Conservation (phyloP, 345 rosid genomes). For the Moringa oleifera region DNA sequence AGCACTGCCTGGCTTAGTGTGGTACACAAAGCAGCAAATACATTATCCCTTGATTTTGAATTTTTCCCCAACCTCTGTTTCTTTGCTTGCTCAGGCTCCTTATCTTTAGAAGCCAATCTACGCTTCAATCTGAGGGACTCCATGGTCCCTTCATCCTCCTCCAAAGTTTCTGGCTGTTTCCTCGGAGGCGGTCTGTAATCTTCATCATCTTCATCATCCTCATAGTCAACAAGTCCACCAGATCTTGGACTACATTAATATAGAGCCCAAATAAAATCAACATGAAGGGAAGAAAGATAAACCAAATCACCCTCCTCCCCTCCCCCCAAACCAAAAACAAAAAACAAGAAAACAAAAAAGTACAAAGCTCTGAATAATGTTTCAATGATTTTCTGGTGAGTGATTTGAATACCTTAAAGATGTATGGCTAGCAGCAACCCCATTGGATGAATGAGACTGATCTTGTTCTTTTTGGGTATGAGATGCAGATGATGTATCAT, state of each 20-base stretch:
- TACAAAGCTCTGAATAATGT: not conserved
- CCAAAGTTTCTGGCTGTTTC: constrained; percentile 52
- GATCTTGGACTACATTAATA: constrained; percentile 65
- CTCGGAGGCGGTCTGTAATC: constrained; percentile 86
- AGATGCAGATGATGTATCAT: constrained; percentile 80
- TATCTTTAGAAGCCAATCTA: constrained; percentile 50
- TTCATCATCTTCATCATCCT: constrained; percentile 96
- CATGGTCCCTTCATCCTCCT: constrained; percentile 68
- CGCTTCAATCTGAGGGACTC: constrained; percentile 66
- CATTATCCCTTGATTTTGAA: constrained; percentile 53
- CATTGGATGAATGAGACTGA: constrained; percentile 63
- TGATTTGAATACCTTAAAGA: constrained; percentile 49
- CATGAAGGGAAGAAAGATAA: not conserved
- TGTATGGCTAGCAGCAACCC: constrained; percentile 48
- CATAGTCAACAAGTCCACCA: constrained; percentile 93
- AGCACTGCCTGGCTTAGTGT: constrained; percentile 82
- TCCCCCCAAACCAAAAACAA: not conserved
- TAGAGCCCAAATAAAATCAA: constrained; percentile 7
- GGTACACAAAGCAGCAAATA: constrained; percentile 76
- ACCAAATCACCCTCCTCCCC: too few species aligned
- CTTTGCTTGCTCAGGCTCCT: constrained; percentile 55
- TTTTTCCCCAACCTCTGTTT: constrained; percentile 58
- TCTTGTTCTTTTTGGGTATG: constrained; percentile 42
- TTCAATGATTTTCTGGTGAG: constrained; percentile 1
- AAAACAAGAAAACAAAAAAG: not conserved